Percentiles rank a stretch among this genome's conserved stretches.
phyloP scores from a whole-genome alignment of 805 yeast genomes.

The Nakazawaea holstii region DNA sequence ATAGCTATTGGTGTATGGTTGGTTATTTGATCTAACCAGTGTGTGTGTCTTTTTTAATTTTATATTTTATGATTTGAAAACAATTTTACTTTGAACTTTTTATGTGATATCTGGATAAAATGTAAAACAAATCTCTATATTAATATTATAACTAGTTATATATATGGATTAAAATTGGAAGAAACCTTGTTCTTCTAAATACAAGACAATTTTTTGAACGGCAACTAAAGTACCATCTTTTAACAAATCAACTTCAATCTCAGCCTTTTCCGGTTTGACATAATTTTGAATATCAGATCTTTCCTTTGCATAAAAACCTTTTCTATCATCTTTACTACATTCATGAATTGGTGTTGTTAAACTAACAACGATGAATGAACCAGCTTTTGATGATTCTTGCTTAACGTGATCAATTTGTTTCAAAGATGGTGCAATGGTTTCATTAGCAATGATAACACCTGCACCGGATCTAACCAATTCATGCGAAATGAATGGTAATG shows the following conservation, averaged over 20 bases:
- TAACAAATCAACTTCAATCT: constrained; percentile 49
- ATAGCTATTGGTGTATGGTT: constrained; percentile 78
- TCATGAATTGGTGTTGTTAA: constrained; percentile 44
- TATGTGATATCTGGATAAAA: too few relatives aligned
- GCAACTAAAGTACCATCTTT: constrained; percentile 60
- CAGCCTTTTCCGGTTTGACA: constrained; percentile 46
- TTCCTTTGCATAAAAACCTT: constrained; percentile 42
- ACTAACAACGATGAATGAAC: constrained; percentile 46
- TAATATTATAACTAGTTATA: too few relatives aligned
- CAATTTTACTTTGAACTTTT: too few relatives aligned
- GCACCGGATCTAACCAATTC: constrained; percentile 87
- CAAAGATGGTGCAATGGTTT: constrained; percentile 35
- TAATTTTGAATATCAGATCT: constrained; percentile 42
- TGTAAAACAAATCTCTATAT: too few relatives aligned
- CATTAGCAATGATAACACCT: constrained; percentile 72
- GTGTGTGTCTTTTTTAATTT: not conserved
- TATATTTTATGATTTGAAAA: constrained; percentile 6
- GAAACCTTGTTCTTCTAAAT: constrained; percentile 80
- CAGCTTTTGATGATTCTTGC: constrained; percentile 39
- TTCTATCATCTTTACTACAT: constrained; percentile 41
- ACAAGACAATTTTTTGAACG: constrained; percentile 65
- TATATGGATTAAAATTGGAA: constrained; percentile 39
- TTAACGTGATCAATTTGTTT: constrained; percentile 37
- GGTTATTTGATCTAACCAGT: constrained; percentile 27
- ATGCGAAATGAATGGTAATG: constrained; percentile 59